Evolutionary conservation across 108 stramenopile species (phyloP).

Genomic region (Nitzschia sp.): DNA sequence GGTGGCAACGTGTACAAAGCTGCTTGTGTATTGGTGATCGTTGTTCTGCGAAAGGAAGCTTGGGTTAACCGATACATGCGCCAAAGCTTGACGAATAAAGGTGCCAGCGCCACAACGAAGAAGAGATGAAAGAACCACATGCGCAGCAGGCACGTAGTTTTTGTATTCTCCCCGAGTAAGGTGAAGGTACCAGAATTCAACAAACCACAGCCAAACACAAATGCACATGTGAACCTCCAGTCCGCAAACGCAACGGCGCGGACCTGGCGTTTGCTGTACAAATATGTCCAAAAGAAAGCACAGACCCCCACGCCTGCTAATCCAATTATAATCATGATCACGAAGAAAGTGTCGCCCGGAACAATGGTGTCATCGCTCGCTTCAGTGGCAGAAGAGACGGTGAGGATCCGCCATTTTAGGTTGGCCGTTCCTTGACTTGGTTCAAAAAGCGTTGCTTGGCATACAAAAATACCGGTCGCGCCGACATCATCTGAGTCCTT

Average conservation of each 20-base stretch:
- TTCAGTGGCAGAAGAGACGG: too few relatives aligned
- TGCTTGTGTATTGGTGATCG: conserved; percentile 30
- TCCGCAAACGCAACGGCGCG: conserved; percentile 29
- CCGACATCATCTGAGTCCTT: not conserved
- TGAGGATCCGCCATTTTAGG: conserved; percentile 23
- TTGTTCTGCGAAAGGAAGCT: not conserved
- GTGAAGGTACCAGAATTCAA: conserved; percentile 35
- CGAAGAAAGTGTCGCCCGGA: too few relatives aligned
- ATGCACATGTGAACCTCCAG: conserved; percentile 47
- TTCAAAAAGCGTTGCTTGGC: conserved; percentile 30
- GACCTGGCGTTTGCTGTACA: conserved; percentile 23
- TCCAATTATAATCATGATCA: conserved; percentile 21
- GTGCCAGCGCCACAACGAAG: conserved; percentile 32
- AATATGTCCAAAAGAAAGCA: conserved; percentile 23
- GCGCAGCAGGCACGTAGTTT: conserved; percentile 33
- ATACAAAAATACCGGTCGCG: conserved; percentile 19
- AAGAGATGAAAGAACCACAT: conserved; percentile 48
- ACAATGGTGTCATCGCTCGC: too few relatives aligned
- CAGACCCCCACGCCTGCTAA: conserved; percentile 18
- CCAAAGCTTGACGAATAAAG: conserved; percentile 48
- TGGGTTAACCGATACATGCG: conserved; percentile 40
- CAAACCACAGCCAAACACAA: conserved; percentile 38
- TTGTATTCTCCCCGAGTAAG: conserved; percentile 33
- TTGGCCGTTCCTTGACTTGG: conserved; percentile 12
- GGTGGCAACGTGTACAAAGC: conserved; percentile 29